A percentile compares a stretch with the other conserved stretches of the same genome.
phyloP scores from a whole-genome alignment of 1,284 basidiomycete species.

The Ganoderma resinaceum region DNA sequence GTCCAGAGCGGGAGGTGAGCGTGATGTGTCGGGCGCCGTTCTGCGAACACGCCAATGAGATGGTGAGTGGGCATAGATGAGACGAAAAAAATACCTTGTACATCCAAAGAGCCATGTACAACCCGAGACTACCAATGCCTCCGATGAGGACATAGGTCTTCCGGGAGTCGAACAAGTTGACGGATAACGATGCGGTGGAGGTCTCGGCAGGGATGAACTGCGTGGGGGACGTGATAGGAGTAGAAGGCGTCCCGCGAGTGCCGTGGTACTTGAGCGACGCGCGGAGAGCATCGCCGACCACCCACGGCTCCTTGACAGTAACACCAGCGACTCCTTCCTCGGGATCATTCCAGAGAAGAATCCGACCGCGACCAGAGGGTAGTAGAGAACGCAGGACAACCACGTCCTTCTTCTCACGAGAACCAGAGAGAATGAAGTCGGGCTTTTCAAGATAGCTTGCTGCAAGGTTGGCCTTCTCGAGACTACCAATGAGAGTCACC shows the following conservation, averaged over 20 bases:
- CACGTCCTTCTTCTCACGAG: conserved; percentile 2
- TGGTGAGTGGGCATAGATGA: background rate
- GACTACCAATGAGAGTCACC: background rate
- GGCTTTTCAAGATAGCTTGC: background rate
- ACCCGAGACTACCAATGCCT: conserved; percentile 35
- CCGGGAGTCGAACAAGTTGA: conserved; percentile 12
- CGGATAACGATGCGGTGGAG: background rate
- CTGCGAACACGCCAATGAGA: conserved; percentile 30
- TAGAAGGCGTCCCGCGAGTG: background rate
- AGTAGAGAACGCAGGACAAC: conserved; percentile 6
- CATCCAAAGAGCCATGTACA: conserved; percentile 47
- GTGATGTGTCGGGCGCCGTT: conserved; percentile 46
- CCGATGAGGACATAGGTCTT: conserved; percentile 33
- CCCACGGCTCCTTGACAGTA: conserved; percentile 14
- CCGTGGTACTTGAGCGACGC: background rate
- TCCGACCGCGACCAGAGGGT: background rate
- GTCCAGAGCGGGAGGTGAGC: conserved; percentile 47
- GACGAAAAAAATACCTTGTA: conserved; percentile 39
- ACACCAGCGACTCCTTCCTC: conserved; percentile 3
- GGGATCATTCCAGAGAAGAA: conserved; percentile 16
- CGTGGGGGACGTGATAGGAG: background rate
- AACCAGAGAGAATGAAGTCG: conserved; percentile 10
- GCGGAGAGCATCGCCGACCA: conserved; percentile 19
- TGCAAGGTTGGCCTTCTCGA: background rate
- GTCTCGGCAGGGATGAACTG: background rate